Percentiles rank a stretch among this genome's conserved stretches.
Conservation (phyloP, 75 land plant genomes). For the Pseudotsuga menziesii region DNA sequence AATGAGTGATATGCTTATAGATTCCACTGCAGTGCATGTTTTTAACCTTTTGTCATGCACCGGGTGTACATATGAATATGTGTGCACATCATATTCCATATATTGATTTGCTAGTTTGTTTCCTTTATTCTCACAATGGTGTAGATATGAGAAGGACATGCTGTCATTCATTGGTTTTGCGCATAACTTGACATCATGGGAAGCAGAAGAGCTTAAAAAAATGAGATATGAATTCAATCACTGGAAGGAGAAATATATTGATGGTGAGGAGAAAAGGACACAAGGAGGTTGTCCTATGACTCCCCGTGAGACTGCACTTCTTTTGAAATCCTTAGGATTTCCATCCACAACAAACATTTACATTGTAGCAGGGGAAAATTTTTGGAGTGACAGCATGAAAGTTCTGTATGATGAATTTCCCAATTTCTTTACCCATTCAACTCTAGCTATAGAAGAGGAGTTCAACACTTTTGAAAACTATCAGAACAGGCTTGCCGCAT, state of each 20-base stretch:
- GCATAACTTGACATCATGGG: constrained; percentile 69
- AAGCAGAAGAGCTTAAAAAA: constrained; percentile 61
- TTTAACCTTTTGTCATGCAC: too few relatives aligned
- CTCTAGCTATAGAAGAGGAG: constrained; percentile 70
- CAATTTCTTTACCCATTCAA: constrained; percentile 76
- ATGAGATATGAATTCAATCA: constrained; percentile 88
- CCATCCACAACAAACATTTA: constrained; percentile 79
- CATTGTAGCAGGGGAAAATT: constrained; percentile 87
- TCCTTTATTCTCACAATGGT: background rate
- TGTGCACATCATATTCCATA: too few relatives aligned
- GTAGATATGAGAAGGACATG: constrained; percentile 97
- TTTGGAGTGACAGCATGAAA: constrained; percentile 74
- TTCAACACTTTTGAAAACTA: constrained; percentile 45
- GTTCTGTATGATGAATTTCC: constrained; percentile 57
- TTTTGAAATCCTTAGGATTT: constrained; percentile 76
- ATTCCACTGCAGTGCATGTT: background rate
- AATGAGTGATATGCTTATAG: constrained; percentile 1
- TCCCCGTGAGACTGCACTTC: constrained; percentile 81
- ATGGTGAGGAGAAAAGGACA: constrained; percentile 74
- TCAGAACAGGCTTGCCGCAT: constrained; percentile 77
- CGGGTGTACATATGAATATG: too few relatives aligned
- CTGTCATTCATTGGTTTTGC: constrained; percentile 93
- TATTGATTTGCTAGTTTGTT: background rate
- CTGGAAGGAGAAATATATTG: constrained; percentile 99
- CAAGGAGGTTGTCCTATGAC: constrained; percentile 95